Percentiles rank a stretch among this genome's conserved stretches.
Conservation (phyloP, 129 eudicot species). For the Silybum marianum region DNA sequence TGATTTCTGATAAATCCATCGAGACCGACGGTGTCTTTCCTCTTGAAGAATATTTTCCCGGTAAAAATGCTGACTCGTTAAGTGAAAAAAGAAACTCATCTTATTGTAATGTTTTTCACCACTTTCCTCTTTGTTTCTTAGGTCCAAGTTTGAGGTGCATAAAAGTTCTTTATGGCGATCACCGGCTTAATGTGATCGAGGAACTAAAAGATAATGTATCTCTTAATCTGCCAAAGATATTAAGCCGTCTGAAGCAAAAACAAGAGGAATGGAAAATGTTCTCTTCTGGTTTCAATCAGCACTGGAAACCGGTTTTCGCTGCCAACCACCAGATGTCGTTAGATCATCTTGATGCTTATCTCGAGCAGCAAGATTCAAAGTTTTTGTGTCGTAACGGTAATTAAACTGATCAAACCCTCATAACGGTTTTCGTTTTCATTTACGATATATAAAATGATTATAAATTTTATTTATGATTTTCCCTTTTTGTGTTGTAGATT, state of each 20-base stretch:
- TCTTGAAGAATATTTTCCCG: constrained; percentile 60
- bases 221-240: constrained; percentile 60
- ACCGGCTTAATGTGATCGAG: constrained; percentile 71
- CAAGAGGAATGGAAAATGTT: constrained; percentile 83
- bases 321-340: constrained; percentile 75
- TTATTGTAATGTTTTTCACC: background rate
- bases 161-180: constrained; percentile 69
- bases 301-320: constrained; percentile 63
- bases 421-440: background rate
- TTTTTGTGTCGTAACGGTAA: constrained; percentile 76
- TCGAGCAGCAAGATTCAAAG: constrained; percentile 72
- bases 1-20: constrained; percentile 36
- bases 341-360: constrained; percentile 70
- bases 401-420: background rate
- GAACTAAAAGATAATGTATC: constrained; percentile 63
- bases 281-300: constrained; percentile 66
- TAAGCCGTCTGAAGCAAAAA: constrained; percentile 84
- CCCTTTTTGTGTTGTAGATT: constrained; percentile 35
- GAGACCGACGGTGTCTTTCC: constrained; percentile 39
- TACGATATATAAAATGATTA: background rate
- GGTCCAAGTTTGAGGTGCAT: constrained; percentile 73
- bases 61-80: constrained; percentile 26
- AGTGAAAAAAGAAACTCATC: no score
- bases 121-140: constrained; percentile 16
- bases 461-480: constrained; percentile 8